A percentile compares a stretch with the other conserved stretches of the same genome.
These are phyloP conservation scores for Venturia effusa DNA, from an alignment of 2,329 filamentous ascomycete genomes.

Conservation along the genomic window DNA sequence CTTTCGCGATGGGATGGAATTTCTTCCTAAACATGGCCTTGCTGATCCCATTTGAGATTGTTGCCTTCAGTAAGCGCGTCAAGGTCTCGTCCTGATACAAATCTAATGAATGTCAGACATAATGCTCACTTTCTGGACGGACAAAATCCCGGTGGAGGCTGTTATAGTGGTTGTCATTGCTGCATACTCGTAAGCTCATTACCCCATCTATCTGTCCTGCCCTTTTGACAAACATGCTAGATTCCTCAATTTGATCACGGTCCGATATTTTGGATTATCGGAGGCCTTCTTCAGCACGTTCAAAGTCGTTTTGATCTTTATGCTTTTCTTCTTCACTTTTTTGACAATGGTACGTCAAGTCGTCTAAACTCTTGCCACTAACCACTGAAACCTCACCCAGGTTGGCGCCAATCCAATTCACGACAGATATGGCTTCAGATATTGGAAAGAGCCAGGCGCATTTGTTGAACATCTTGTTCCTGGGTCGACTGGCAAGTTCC, in stretches of 20 bases:
- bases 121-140: constrained; percentile 19
- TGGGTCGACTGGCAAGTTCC: constrained; percentile 22
- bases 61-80: constrained; percentile 23
- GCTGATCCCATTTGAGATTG: constrained; percentile 42
- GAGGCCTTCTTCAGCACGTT: constrained; percentile 42
- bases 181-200: constrained; percentile 15
- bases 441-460: constrained; percentile 30
- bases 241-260: constrained; percentile 34
- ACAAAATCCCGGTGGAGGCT: constrained; percentile 9
- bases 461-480: constrained; percentile 20
- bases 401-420: constrained; percentile 13
- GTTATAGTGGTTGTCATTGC: not conserved
- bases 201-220: not conserved
- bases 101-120: constrained; percentile 14
- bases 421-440: constrained; percentile 32
- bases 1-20: constrained; percentile 35
- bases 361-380: no score
- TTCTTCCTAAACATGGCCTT: constrained; percentile 42
- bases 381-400: no score
- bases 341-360: constrained; percentile 9
- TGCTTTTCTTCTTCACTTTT: constrained; percentile 30
- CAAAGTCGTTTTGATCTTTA: constrained; percentile 36
- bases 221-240: not conserved
- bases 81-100: not conserved
- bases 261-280: constrained; percentile 33